A percentile compares a stretch with the other conserved stretches of the same genome.
Conservation (phyloP, 139 green algal genomes). For the Medakamo hakoo region DNA sequence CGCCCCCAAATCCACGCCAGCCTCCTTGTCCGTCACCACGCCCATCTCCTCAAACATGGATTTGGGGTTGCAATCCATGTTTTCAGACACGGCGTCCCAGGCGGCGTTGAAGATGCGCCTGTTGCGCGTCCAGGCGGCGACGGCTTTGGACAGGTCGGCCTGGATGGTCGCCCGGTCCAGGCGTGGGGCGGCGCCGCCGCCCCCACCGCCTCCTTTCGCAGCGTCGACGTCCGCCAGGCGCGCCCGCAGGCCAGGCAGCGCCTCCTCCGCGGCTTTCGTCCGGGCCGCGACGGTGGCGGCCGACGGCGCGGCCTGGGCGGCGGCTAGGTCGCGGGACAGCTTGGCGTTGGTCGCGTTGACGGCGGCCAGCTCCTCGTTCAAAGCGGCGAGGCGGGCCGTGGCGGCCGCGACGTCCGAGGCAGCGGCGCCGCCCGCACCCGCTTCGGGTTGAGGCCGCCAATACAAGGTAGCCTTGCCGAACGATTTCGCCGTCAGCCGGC, state of each 20-base stretch:
- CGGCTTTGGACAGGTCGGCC: not conserved
- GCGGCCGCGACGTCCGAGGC: not conserved
- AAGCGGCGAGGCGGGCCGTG: not conserved
- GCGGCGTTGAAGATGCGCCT: constrained; percentile 41
- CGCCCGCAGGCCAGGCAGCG: constrained; percentile 4
- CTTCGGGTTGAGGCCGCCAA: constrained; percentile 34
- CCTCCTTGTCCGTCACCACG: constrained; percentile 54
- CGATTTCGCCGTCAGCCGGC: constrained; percentile 43
- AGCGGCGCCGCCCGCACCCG: constrained; percentile 36
- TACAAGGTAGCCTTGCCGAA: constrained; percentile 73
- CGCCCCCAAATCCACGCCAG: constrained; percentile 13
- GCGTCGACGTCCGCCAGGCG: constrained; percentile 11
- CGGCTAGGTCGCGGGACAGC: not conserved
- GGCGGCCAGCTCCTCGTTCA: constrained; percentile 5
- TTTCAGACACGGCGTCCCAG: constrained; percentile 52
- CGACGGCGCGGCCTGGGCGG: not conserved
- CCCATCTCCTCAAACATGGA: constrained; percentile 65
- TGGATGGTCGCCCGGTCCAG: not conserved
- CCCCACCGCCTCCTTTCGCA: not conserved
- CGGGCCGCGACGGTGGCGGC: constrained; percentile 1
- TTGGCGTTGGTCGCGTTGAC: not conserved
- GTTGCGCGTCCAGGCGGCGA: constrained; percentile 10
- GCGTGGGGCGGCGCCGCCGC: no score
- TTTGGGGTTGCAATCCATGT: constrained; percentile 46
- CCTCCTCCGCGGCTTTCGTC: not conserved